Base-by-base conservation (phyloP, 2,329 filamentous ascomycete species). In the Verticillium dahliae region DNA sequence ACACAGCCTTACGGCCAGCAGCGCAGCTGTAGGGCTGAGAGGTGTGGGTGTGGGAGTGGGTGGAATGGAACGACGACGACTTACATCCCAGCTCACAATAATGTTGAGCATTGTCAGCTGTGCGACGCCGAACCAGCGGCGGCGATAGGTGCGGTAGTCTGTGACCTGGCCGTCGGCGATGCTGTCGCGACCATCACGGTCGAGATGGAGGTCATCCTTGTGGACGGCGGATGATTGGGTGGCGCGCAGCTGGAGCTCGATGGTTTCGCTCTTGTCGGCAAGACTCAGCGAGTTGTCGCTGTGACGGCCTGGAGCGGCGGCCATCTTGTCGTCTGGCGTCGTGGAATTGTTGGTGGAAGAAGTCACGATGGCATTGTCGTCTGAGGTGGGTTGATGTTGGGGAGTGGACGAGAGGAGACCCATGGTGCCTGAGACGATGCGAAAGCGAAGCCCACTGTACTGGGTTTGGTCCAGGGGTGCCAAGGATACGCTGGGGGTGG, bases 71-170 rank as follows among this genome's bases (percentile, higher is more conserved):
- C 58, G 27, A 58, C 27, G 27, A n/a, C 18, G 22, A 87, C 91
- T 81, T 83, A 95, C 91, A 84, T 96, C 92, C 94, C 94, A 98
- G 70, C 91, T 96, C 52, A 97, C 89, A 63, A 98, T 86, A 61
- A 97, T 89, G 73, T 98, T 99, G 76, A 98, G 80, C 69, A 98
- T 76, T 6, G 92, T 89, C 71, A 98, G 77, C 75, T 97, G 91
- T 27, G 85, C 77, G 59, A 99, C 79, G 1, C 95, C 95, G 73
- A 97, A 90, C 87, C 92, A 99, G 55, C 95, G 85, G 70, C 92
- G 85, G 76, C 90, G 94, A 73, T 98, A 98, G 11, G 76, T 78
- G 60, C 73, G 73, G 61, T 79, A 80, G 63, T 71, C 69, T n/a
- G 64, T 68, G 22, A 71, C 66, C 10, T 59, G 58, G 18, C 68